A percentile compares a stretch with the other conserved stretches of the same genome.
phyloP scores from a whole-genome alignment of 164 flowering plant genomes.

The Sextonia rubra region DNA sequence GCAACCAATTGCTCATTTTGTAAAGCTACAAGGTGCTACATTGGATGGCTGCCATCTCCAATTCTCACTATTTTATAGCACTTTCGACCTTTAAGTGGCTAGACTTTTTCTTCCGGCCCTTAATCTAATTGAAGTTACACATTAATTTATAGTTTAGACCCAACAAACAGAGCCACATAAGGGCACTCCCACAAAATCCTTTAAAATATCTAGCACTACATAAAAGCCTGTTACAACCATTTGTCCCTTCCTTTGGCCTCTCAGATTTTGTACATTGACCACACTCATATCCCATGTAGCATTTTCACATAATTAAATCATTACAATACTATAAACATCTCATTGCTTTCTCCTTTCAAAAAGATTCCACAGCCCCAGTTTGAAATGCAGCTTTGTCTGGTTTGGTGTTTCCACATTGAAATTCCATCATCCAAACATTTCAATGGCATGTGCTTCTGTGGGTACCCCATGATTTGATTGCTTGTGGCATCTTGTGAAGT shows the following conservation, averaged over 20 bases:
- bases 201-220: background rate
- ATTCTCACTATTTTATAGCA: background rate
- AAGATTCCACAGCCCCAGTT: background rate
- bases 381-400: slow-evolving; percentile 2
- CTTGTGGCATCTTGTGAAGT: background rate
- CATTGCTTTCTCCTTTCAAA: background rate
- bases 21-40: background rate
- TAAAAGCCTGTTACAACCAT: background rate
- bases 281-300: background rate
- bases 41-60: background rate
- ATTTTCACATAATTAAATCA: background rate
- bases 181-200: background rate
- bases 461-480: background rate
- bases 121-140: background rate
- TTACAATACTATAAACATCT: background rate
- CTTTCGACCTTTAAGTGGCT: background rate
- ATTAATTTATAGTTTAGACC: no score
- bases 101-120: no score
- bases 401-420: slow-evolving; percentile 2
- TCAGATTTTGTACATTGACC: background rate
- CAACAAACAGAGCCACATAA: background rate
- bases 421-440: background rate
- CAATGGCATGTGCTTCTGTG: slow-evolving; percentile 1
- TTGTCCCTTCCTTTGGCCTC: background rate
- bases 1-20: background rate